Base-by-base conservation (phyloP, 2,329 filamentous ascomycete genomes). In the Pseudogymnoascus verrucosus region DNA sequence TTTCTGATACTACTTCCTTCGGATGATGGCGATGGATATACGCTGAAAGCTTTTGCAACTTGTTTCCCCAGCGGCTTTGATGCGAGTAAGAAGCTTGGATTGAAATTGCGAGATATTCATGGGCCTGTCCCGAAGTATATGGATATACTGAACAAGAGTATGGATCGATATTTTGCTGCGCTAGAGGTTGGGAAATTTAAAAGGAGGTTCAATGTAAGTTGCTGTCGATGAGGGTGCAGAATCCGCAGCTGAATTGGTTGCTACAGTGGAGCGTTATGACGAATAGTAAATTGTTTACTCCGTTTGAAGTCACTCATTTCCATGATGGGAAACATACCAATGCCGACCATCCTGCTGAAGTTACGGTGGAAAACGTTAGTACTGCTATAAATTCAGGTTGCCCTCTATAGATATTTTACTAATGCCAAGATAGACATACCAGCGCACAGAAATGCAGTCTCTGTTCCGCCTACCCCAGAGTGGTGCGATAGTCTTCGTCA, bases 361-460 rank as follows among this genome's bases (percentile, higher is more conserved):
- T 36, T 31, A 10, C 21, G 60, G 11, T 54, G 2, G 51, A 57
- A 57, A 57, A 57, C 16, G 51, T 57, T 21, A 19, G 26, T 2
- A 7, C 5, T 21, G 34, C 5, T 11, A 6, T n/a, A 34, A 2
- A 19, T 34, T 21, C 7, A 12, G 8, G n/a, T 19, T 11, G 28
- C 19, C 16, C 28, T 19, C 34, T 3, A 5, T 21, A 10, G 14
- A 3, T 4, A 61, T 44, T 8, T 7, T 4, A 39, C 28, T 57
- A 4, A 57, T 16, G 10, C 28, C 51, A 34, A 57, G 10, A 44
- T 31, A 74, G 77, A 80, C 78, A 0, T 73, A 77, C 40, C 62
- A 88, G 21, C 76, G 85, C 3, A 82, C 78, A 66, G 85, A 89
- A 72, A 75, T 84, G 34, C 85, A 88, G 75, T 85, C 83, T 0